These are phyloP conservation scores for Pythium brassicae DNA, from an alignment of 352 stramenopile species.

Conservation along the genomic window DNA sequence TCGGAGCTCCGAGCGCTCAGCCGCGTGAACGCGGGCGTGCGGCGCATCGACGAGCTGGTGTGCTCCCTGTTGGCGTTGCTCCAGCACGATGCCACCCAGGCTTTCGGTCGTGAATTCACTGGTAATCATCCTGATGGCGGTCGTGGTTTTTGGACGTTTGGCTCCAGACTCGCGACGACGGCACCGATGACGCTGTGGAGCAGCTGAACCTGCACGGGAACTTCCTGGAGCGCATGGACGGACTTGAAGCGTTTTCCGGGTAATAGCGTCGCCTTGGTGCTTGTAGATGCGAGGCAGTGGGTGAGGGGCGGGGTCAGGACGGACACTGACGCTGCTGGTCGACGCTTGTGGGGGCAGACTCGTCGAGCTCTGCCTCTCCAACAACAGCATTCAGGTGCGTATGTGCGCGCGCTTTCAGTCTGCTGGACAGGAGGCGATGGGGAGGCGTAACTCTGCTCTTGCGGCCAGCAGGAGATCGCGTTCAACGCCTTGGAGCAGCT, in stretches of 20 bases:
- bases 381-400: constrained; percentile 64
- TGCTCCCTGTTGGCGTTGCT: neutral
- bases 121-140: neutral
- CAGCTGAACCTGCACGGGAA: constrained; percentile 83
- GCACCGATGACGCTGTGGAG: constrained; percentile 43
- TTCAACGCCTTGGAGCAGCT: constrained; percentile 61
- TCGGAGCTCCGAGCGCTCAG: constrained; percentile 15
- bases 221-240: constrained; percentile 53
- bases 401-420: too few relatives aligned
- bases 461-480: constrained; percentile 31
- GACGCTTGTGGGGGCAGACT: constrained; percentile 22
- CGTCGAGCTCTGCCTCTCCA: constrained; percentile 75
- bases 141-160: neutral
- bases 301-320: too few relatives aligned
- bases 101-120: neutral
- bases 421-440: neutral
- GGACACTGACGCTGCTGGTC: neutral
- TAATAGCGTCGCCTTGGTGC: constrained; percentile 5
- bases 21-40: constrained; percentile 33
- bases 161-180: constrained; percentile 25
- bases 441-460: neutral
- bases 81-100: neutral
- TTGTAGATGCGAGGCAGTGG: too few relatives aligned
- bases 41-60: constrained; percentile 37
- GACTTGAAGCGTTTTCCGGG: constrained; percentile 53